These are phyloP conservation scores for Cornus controversa DNA, from an alignment of 148 eudicot genomes.

Conservation along the genomic window DNA sequence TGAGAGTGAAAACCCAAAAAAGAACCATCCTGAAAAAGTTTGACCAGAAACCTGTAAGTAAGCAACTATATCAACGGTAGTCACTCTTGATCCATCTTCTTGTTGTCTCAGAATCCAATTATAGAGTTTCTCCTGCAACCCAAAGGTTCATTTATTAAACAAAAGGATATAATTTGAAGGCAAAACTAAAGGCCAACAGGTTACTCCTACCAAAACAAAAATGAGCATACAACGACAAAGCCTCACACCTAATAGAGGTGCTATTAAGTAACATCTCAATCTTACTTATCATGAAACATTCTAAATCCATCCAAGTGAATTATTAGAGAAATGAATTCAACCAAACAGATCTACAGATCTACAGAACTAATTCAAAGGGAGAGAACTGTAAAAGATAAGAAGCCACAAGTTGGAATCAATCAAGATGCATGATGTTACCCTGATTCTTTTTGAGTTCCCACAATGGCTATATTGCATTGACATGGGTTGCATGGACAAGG, in stretches of 20 bases:
- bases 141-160: not conserved
- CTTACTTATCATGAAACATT: not conserved
- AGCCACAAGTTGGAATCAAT: not conserved
- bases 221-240: not conserved
- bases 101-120: slow-evolving; percentile 58
- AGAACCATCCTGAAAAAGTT: not conserved
- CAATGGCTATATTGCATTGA: no score
- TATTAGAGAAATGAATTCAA: not conserved
- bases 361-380: not conserved
- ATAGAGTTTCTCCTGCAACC: slow-evolving; percentile 49
- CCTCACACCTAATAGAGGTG: not conserved
- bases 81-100: slow-evolving; percentile 49
- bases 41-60: slow-evolving; percentile 39
- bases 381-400: not conserved
- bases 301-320: not conserved
- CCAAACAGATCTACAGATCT: not conserved
- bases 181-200: not conserved
- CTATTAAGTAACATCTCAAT: not conserved
- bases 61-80: slow-evolving; percentile 36
- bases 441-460: no score
- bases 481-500: no score
- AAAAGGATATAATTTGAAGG: not conserved
- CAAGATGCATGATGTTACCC: no score
- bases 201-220: not conserved
- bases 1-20: not conserved